Evolutionary conservation across 805 yeast species (phyloP).

Genomic region (Candida maris): DNA sequence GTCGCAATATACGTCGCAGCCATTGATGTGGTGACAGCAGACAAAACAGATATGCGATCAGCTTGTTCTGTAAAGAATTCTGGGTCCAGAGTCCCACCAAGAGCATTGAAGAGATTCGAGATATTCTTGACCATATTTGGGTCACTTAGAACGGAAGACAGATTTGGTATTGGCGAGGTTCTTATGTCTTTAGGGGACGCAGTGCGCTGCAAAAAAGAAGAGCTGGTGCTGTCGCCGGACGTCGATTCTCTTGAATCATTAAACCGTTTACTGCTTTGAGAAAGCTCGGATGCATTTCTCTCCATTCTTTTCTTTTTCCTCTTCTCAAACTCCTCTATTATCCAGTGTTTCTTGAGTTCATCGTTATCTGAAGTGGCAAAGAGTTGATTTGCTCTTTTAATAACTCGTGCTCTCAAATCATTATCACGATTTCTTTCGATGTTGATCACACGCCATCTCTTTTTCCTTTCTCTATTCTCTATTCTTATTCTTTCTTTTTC

Average conservation of each 20-base stretch:
- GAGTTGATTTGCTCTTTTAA: constrained; percentile 62
- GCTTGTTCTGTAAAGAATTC: constrained; percentile 4
- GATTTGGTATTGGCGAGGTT: constrained; percentile 1
- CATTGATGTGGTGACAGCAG: constrained; percentile 38
- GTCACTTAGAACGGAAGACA: constrained; percentile 14
- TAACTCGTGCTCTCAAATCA: constrained; percentile 75
- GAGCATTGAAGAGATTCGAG: constrained; percentile 22
- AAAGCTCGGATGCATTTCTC: constrained; percentile 29
- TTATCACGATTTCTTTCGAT: constrained; percentile 80
- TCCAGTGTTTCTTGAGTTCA: constrained; percentile 61
- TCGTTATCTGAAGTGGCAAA: constrained; percentile 60
- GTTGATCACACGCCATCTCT: constrained; percentile 80
- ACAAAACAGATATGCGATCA: constrained; percentile 7
- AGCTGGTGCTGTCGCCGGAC: constrained; percentile 2
- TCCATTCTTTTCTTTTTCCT: constrained; percentile 57
- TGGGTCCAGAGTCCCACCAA: constrained; percentile 27
- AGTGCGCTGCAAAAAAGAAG: not conserved
- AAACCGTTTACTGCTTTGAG: not conserved
- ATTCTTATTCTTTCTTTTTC: constrained; percentile 54
- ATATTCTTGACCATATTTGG: constrained; percentile 7
- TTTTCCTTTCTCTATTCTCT: constrained; percentile 75
- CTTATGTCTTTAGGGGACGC: not conserved
- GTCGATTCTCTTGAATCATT: not conserved
- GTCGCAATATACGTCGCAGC: constrained; percentile 35
- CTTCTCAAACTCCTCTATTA: constrained; percentile 64